Evolutionary conservation across 2,329 filamentous ascomycete genomes (phyloP).

Genomic region (Uncinocarpus reesii): DNA sequence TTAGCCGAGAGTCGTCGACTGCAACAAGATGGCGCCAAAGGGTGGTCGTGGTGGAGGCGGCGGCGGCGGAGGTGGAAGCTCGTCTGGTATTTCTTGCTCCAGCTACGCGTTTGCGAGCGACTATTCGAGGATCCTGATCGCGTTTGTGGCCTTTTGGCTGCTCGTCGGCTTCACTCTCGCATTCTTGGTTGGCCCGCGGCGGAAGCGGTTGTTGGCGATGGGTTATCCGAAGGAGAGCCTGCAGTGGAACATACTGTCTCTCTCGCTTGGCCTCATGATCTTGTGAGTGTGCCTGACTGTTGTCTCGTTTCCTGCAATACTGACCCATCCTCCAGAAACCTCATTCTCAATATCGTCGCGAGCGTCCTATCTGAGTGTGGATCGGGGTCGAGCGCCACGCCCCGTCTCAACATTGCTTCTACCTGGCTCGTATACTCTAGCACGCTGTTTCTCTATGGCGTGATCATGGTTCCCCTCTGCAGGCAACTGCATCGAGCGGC

Average conservation of each 20-base stretch:
- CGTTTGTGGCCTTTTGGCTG: constrained; percentile 7
- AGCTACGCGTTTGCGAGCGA: constrained; percentile 5
- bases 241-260: constrained; percentile 8
- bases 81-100: neutral
- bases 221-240: constrained; percentile 9
- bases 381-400: neutral
- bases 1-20: neutral
- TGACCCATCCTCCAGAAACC: neutral
- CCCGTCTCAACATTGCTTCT: neutral
- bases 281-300: neutral
- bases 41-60: constrained; percentile 11
- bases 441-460: constrained; percentile 9
- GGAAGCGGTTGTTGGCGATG: constrained; percentile 1
- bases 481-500: constrained; percentile 10
- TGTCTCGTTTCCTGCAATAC: neutral
- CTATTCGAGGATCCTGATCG: neutral
- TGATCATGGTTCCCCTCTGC: constrained; percentile 13
- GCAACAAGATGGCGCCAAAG: constrained; percentile 12
- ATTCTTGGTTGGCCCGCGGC: neutral
- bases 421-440: constrained; percentile 2
- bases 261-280: neutral
- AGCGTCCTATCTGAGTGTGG: constrained; percentile 1
- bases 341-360: constrained; percentile 5
- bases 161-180: constrained; percentile 7
- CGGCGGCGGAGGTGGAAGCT: neutral